Evolutionary conservation across 495 filamentous ascomycete genomes (phyloP), one percentile per base, ranked within the genome.

Genomic region (Podospora pseudoanserina): DNA sequence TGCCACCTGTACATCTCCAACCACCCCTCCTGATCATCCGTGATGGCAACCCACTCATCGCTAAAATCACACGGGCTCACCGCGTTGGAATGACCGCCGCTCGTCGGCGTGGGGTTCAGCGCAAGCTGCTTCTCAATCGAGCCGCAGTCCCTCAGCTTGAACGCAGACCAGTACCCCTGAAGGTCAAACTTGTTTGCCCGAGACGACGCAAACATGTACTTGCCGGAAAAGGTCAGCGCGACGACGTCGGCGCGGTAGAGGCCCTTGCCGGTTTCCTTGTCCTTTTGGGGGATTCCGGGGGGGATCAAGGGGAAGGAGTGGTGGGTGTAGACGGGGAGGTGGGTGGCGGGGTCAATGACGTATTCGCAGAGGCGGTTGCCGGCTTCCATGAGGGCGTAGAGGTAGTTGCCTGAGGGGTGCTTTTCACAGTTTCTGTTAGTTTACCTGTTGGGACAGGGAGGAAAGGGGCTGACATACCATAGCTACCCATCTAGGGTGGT

Each of bases 371-470:
- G 77, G 64, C 87, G 84, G 79, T 95, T 95, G 65, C 91, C 91
- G 20, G 89, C 89, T 79, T 95, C 92, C 91, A 93, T 95, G 65
- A 95, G 84, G 15, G 85, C 91, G 77, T 94, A 95, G 49, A 95
- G 79, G 78, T 93, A 92, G 69, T 88, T 86, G 62, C 90, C 90
- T 44, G 83, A 85, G 3, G 88, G 88, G 77, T 92, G 89, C 39
- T 49, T 6, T 49, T 49, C 7, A 16, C 13, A 39, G 9, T 18
- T 49, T 49, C 39, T 11, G 39, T 32, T 32, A 49, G 39, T 49
- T 49, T 49, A 13, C 13, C 2, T 49, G 39, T 13, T 13, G 39
- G 9, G 15, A 3, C 6, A 11, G 15, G 2, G 7, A 49, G 39
- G 39, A 13, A 13, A 11, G 39, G 15, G 39, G 7, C 5, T 49